These are phyloP conservation scores for Teratosphaeria viscida DNA, from an alignment of 2,329 filamentous ascomycete species.

Conservation along the genomic window DNA sequence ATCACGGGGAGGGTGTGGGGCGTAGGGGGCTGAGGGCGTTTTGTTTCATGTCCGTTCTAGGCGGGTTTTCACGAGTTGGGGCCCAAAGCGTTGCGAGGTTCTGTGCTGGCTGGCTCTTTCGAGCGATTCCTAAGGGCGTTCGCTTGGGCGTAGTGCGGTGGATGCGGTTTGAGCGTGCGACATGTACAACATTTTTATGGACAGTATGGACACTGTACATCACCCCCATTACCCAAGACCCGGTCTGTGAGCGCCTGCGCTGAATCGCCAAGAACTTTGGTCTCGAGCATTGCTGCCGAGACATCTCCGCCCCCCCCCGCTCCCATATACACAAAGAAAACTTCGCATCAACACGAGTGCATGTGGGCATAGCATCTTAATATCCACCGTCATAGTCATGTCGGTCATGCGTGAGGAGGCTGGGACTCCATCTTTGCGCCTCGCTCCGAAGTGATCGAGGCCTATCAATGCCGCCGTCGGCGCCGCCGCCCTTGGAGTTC, in stretches of 20 bases:
- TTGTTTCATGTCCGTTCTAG: background rate
- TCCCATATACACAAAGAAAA: background rate
- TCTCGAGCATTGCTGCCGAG: background rate
- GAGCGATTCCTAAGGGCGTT: background rate
- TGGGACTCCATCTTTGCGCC: background rate
- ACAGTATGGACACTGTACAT: background rate
- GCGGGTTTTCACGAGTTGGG: background rate
- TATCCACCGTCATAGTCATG: background rate
- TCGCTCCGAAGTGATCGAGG: background rate
- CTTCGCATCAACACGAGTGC: background rate
- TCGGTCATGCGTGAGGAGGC: background rate
- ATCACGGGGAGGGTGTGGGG: constrained; percentile 29
- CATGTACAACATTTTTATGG: background rate
- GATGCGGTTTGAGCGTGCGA: background rate
- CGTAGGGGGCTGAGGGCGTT: background rate
- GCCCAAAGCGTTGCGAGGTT: background rate
- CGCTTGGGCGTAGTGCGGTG: background rate
- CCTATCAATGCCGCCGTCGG: background rate
- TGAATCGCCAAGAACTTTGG: background rate
- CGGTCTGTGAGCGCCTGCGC: background rate
- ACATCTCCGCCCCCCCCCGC: background rate
- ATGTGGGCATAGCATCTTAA: background rate
- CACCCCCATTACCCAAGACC: background rate
- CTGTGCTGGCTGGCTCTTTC: background rate
- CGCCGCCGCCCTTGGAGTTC: background rate